Evolutionary conservation across 2,329 filamentous ascomycete genomes (phyloP).

Genomic region (Hansfordia pulvinata): DNA sequence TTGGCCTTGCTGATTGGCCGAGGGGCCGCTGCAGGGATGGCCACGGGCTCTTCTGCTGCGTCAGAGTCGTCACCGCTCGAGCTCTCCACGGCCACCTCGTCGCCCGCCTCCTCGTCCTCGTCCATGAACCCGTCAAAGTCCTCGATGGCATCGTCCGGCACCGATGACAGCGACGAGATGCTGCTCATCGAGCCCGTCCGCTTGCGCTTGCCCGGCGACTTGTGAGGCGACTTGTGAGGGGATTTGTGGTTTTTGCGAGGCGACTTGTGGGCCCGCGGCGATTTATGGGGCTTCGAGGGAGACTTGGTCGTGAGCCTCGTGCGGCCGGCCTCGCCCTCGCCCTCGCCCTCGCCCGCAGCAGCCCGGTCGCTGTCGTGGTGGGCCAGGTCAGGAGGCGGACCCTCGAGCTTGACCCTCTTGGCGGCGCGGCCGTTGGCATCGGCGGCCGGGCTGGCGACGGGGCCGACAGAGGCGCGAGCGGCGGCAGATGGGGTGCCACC

Average conservation of each 20-base stretch:
- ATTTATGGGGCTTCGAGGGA: slow-evolving; percentile 2
- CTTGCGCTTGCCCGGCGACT: slow-evolving; percentile 9
- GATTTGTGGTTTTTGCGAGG: slow-evolving; percentile 8
- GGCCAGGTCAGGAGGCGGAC: no score
- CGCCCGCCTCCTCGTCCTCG: slow-evolving; percentile 13
- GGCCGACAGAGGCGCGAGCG: no score
- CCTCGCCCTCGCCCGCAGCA: no score
- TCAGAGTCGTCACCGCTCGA: no score
- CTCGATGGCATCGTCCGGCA: slow-evolving; percentile 16
- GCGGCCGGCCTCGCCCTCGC: no score
- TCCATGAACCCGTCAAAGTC: slow-evolving; percentile 16
- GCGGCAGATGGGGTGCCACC: background rate
- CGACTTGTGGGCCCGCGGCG: slow-evolving; percentile 5
- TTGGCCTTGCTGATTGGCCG: slow-evolving; percentile 6
- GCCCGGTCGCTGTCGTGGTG: no score
- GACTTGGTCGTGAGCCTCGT: no score
- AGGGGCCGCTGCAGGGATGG: slow-evolving; percentile 17
- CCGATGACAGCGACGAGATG: slow-evolving; percentile 17
- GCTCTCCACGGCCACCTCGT: slow-evolving; percentile 16
- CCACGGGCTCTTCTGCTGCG: no score
- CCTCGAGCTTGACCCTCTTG: slow-evolving; percentile 16
- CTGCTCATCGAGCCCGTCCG: slow-evolving; percentile 16
- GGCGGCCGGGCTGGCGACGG: slow-evolving; percentile 4
- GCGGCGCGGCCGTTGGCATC: slow-evolving; percentile 13
- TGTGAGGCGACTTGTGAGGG: slow-evolving; percentile 7